Base-by-base conservation (phyloP, 2,329 filamentous ascomycete species). In the Claviceps sp. region DNA sequence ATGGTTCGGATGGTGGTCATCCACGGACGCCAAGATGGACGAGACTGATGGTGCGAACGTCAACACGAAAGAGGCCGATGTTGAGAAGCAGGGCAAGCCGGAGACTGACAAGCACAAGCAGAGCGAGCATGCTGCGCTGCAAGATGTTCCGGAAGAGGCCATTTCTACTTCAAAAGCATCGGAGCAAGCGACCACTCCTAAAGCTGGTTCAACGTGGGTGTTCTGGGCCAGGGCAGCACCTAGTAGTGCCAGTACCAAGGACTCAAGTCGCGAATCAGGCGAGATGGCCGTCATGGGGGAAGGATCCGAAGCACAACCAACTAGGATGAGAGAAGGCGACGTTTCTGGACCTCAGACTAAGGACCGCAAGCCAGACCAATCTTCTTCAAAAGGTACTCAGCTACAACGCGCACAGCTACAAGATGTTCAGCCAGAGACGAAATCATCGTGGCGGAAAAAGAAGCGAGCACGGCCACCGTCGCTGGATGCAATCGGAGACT, bases 151-250 rank as follows among this genome's bases (percentile, higher is more conserved):
- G 4, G 51, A 61, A n/a, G 58, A 63, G 8, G 55, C 68, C 1
- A 63, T 65, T 6, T 52, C 63, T 19, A 19, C 38, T 10, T 4
- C 45, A 2, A 43, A 37, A 16, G 8, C 51, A 63, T 14, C 60
- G 64, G 52, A 63, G 59, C 55, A 67, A 52, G 60, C 62, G 8
- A 60, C 68, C 1, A 61, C 66, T n/a, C 73, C 73, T 5, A 70
- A 75, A 16, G 70, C 73, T 17, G 78, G 78, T 13, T 85, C 85
- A 0, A 86, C 83, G 0, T 91, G 87, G 87, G 86, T 84, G 0
- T 90, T 91, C 58, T 91, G 86, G 86, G 88, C 83, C 14, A 78
- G 75, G 46, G 81, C 84, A 57, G 66, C 72, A 1, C 63, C 69
- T 7, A 70, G 67, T 42, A 58, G 65, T 10, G 60, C 59, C 3